Conservation (phyloP, 2,329 filamentous ascomycete genomes). For the Pseudogymnoascus verrucosus region DNA sequence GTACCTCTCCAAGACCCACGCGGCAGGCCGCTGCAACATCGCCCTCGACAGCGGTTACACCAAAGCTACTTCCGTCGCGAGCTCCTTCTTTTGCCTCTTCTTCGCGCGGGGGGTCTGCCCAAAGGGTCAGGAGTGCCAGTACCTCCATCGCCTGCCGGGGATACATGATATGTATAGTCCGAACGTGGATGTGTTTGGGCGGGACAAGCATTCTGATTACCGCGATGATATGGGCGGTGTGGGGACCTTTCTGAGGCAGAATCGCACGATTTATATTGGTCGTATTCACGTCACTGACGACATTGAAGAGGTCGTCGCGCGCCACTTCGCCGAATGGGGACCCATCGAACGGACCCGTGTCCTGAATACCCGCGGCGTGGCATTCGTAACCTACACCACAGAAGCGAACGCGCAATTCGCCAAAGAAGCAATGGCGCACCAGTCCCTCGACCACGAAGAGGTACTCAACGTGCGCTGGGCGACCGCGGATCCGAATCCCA, state of each 20-base stretch:
- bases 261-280: slow-evolving; percentile 87
- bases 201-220: slow-evolving; percentile 90
- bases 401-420: slow-evolving; percentile 86
- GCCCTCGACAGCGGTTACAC: slow-evolving; percentile 73
- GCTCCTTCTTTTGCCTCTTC: slow-evolving; percentile 87
- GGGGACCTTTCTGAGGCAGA: slow-evolving; percentile 86
- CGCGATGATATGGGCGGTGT: slow-evolving; percentile 97
- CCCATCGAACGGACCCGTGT: slow-evolving; percentile 80
- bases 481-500: slow-evolving; percentile 90
- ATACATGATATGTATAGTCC: slow-evolving; percentile 87
- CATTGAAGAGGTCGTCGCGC: slow-evolving; percentile 89
- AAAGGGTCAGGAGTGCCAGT: slow-evolving; percentile 87
- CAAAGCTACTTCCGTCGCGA: slow-evolving; percentile 64
- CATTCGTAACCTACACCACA: slow-evolving; percentile 89
- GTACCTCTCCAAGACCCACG: slow-evolving; percentile 73
- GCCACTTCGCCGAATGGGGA: slow-evolving; percentile 96
- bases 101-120: slow-evolving; percentile 78
- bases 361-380: slow-evolving; percentile 80
- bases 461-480: slow-evolving; percentile 96
- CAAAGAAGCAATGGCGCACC: slow-evolving; percentile 93
- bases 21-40: slow-evolving; percentile 80
- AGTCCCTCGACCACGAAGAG: slow-evolving; percentile 83
- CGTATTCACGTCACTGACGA: slow-evolving; percentile 93
- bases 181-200: slow-evolving; percentile 90
- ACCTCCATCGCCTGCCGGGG: slow-evolving; percentile 79